These are phyloP conservation scores for Calocybe gambosa DNA, from an alignment of 1,284 basidiomycete species.

Conservation along the genomic window DNA sequence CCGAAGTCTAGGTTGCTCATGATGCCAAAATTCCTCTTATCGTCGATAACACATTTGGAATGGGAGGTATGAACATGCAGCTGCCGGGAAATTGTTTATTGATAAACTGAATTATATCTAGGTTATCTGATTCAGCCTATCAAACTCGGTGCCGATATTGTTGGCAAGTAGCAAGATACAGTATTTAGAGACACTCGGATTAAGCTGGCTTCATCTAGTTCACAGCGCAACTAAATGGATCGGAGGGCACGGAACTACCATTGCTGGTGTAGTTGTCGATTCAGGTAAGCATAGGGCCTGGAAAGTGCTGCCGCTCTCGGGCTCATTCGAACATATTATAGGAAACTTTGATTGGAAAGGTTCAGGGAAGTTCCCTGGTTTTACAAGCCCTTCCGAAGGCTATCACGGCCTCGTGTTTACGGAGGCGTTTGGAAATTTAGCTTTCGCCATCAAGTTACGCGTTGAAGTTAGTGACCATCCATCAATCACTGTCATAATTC, in stretches of 20 bases:
- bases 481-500: background rate
- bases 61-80: slow-evolving; percentile 47
- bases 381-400: slow-evolving; percentile 78
- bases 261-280: slow-evolving; percentile 80
- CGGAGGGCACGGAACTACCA: slow-evolving; percentile 84
- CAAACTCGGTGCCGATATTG: slow-evolving; percentile 77
- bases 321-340: background rate
- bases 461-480: slow-evolving; percentile 26
- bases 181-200: background rate
- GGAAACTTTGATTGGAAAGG: slow-evolving; percentile 84
- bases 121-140: slow-evolving; percentile 74
- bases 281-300: slow-evolving; percentile 35
- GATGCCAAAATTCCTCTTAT: slow-evolving; percentile 71
- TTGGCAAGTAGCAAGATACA: slow-evolving; percentile 35
- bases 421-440: slow-evolving; percentile 69
- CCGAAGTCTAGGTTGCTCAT: slow-evolving; percentile 50
- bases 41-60: slow-evolving; percentile 90
- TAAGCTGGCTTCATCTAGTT: slow-evolving; percentile 31
- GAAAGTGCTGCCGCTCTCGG: background rate
- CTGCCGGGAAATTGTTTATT: background rate
- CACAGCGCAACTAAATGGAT: slow-evolving; percentile 93
- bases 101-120: slow-evolving; percentile 15
- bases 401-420: slow-evolving; percentile 78
- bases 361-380: slow-evolving; percentile 74
- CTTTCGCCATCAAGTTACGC: slow-evolving; percentile 73